Base-by-base conservation (phyloP, 106 monocot species). In the Apostasia ramifera region DNA sequence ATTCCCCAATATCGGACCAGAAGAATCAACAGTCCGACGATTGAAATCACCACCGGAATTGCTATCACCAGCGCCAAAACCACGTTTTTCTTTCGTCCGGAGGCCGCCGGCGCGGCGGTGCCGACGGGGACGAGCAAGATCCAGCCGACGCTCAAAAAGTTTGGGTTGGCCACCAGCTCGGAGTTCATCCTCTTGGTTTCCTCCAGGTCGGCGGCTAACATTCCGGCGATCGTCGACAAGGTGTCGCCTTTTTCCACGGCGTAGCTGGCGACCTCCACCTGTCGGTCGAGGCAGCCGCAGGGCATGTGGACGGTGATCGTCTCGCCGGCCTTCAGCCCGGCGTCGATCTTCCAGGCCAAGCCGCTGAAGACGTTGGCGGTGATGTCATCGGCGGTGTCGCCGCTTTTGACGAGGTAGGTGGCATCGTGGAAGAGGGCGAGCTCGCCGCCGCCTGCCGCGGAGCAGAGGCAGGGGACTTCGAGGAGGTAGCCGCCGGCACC, bases 51-150 rank as follows among this genome's bases (percentile, higher is more conserved):
- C 26, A 62, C 44, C 62, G 62, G 62, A 43, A 62, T 62, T 42
- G 62, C 44, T 62, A 62, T 62, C 2, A 9, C 62, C 62, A 62
- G 44, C 9, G 44, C 44, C 12, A 62, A 44, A 8, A 3, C 56
- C 0, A 12, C 6, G 8, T 8, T 56, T 4, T 44, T 45, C 44
- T 44, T 44, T 9, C 62, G 43, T 62, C 26, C 26, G 26, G 26
- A 26, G 26, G 0, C 26, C 44, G 55, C 44, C 38, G 77, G 8
- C 41, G 26, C 49, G 6, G 46, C 46, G 2, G 57, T 45, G 40
- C 76, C 76, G 68, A 72, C 79, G 26, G 83, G 83, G 63, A 83
- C 76, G 63, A 83, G 79, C 45, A 83, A 51, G 47, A 76, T 47
- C 76, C 63, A 72, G 1, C 83, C 83, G 5, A 68, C 63, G 7